Conservation (phyloP, 345 rosid species). For the Eucalyptus leucophloia region DNA sequence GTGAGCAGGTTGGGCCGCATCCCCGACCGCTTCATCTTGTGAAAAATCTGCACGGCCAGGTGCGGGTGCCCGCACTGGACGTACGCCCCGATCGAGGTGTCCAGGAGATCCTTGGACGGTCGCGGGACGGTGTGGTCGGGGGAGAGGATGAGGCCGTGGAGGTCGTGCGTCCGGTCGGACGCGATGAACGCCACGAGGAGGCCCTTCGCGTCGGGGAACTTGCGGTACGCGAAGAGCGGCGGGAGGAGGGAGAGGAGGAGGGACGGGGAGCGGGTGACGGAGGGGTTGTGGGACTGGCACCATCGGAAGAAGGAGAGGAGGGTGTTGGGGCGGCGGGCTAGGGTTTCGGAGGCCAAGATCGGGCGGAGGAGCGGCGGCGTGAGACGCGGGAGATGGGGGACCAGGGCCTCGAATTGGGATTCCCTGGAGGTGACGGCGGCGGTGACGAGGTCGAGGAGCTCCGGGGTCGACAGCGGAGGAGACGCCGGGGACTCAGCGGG, state of each 20-base stretch:
- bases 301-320: slow-evolving; percentile 52
- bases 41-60: slow-evolving; percentile 51
- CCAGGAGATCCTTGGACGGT: slow-evolving; percentile 40
- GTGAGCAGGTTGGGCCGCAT: slow-evolving; percentile 53
- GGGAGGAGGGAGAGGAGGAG: slow-evolving; percentile 55
- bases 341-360: slow-evolving; percentile 35
- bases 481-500: background rate
- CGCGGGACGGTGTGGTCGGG: background rate
- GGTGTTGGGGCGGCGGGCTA: slow-evolving; percentile 24
- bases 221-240: slow-evolving; percentile 32
- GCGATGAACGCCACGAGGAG: slow-evolving; percentile 51
- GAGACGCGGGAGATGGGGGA: slow-evolving; percentile 31
- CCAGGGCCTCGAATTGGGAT: slow-evolving; percentile 27
- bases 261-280: slow-evolving; percentile 23
- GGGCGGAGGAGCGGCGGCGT: slow-evolving; percentile 39
- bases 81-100: slow-evolving; percentile 48
- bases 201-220: slow-evolving; percentile 57
- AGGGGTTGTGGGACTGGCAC: slow-evolving; percentile 22
- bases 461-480: background rate
- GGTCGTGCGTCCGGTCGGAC: slow-evolving; percentile 27
- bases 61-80: slow-evolving; percentile 49
- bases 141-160: slow-evolving; percentile 39
- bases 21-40: slow-evolving; percentile 42
- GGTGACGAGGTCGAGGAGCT: slow-evolving; percentile 10
- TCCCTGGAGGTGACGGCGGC: slow-evolving; percentile 17